Conservation (phyloP, 208 protist species). For the Angomonas deanei region DNA sequence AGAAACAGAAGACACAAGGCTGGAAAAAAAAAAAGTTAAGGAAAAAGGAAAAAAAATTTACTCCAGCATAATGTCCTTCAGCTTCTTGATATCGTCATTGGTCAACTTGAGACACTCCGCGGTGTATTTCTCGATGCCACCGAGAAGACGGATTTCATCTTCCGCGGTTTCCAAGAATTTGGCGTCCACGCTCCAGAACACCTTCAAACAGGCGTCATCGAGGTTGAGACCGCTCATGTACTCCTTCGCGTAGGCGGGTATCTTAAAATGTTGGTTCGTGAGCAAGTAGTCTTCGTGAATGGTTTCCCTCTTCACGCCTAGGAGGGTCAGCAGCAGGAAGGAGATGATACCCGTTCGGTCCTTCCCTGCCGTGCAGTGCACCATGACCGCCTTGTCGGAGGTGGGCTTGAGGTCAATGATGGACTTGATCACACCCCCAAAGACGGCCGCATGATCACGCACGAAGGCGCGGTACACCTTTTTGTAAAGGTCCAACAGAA, state of each 20-base stretch:
- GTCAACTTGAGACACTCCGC: slow-evolving; percentile 27
- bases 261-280: slow-evolving; percentile 22
- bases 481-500: slow-evolving; percentile 9
- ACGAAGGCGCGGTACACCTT: slow-evolving; percentile 19
- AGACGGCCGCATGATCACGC: not conserved
- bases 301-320: slow-evolving; percentile 14
- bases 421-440: slow-evolving; percentile 4
- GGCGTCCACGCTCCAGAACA: slow-evolving; percentile 19
- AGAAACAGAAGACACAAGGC: not conserved
- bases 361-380: slow-evolving; percentile 32
- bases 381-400: slow-evolving; percentile 2
- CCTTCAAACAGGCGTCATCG: slow-evolving; percentile 16
- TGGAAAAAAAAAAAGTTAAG: not conserved
- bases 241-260: slow-evolving; percentile 6
- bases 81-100: slow-evolving; percentile 19
- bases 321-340: slow-evolving; percentile 18
- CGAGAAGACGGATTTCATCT: slow-evolving; percentile 13
- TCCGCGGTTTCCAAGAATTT: slow-evolving; percentile 19
- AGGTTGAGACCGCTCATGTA: slow-evolving; percentile 13
- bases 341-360: slow-evolving; percentile 20
- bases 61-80: slow-evolving; percentile 31
- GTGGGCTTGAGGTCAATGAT: not conserved
- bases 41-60: slow-evolving; percentile 9
- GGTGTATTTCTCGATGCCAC: slow-evolving; percentile 25
- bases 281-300: slow-evolving; percentile 23